These are phyloP conservation scores for Silene uniflora DNA, from an alignment of 148 eudicot species.

Conservation along the genomic window DNA sequence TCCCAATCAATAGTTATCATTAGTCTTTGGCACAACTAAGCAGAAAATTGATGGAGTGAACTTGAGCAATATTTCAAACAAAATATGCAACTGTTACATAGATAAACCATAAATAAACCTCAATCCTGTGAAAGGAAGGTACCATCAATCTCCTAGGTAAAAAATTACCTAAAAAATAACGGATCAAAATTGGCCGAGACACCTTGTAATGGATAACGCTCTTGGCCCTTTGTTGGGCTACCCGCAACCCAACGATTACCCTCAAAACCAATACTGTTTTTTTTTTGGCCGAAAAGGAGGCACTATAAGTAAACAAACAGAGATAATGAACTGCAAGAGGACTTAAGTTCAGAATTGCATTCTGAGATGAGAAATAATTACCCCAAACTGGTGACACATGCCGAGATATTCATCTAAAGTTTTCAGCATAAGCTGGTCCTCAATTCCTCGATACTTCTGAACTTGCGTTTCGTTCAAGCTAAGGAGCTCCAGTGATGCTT, in stretches of 20 bases:
- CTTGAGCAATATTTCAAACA: too few relatives aligned
- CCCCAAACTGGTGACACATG: constrained; percentile 58
- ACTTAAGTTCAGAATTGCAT: constrained; percentile 3
- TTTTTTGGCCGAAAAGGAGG: neutral
- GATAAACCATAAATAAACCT: too few relatives aligned
- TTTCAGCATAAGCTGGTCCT: constrained; percentile 55
- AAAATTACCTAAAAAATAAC: too few relatives aligned
- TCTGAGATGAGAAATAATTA: constrained; percentile 24
- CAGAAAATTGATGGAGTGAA: too few relatives aligned
- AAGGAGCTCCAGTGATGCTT: constrained; percentile 37
- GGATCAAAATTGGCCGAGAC: too few relatives aligned
- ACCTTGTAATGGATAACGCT: too few relatives aligned
- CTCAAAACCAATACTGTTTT: neutral
- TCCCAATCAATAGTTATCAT: neutral
- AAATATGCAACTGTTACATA: too few relatives aligned
- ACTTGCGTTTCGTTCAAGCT: constrained; percentile 47
- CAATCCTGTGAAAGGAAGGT: too few relatives aligned
- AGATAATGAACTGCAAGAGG: neutral
- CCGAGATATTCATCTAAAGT: constrained; percentile 44
- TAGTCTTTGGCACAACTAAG: too few relatives aligned
- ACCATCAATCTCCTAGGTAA: too few relatives aligned
- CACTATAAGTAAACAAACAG: neutral
- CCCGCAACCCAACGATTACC: neutral
- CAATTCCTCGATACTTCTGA: constrained; percentile 41
- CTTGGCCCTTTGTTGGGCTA: neutral